Percentiles rank a stretch among this genome's conserved stretches.
These are phyloP conservation scores for Phytophthora sojae DNA, from an alignment of 352 stramenopile genomes.

Conservation along the genomic window DNA sequence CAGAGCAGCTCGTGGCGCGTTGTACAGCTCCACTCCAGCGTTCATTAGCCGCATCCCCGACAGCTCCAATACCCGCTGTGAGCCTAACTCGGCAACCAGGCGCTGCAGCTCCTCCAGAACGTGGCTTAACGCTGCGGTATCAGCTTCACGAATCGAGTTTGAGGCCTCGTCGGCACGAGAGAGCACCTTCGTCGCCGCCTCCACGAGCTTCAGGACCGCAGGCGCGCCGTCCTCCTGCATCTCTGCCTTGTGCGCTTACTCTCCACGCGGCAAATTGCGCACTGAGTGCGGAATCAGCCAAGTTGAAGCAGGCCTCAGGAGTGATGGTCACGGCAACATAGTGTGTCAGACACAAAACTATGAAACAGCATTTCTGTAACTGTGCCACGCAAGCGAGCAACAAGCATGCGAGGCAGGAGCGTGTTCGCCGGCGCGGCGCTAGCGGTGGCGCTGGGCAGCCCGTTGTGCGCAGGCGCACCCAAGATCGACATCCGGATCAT, in stretches of 20 bases:
- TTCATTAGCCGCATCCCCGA: slow-evolving; percentile 57
- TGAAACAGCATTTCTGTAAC: slow-evolving; percentile 19
- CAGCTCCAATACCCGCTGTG: slow-evolving; percentile 41
- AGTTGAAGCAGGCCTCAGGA: too few relatives aligned
- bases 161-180: slow-evolving; percentile 8
- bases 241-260: slow-evolving; percentile 4
- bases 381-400: slow-evolving; percentile 12
- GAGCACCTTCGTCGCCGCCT: slow-evolving; percentile 31
- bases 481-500: slow-evolving; percentile 76
- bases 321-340: too few relatives aligned
- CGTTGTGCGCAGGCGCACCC: slow-evolving; percentile 46
- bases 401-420: slow-evolving; percentile 30
- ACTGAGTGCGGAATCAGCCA: slow-evolving; percentile 12
- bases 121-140: slow-evolving; percentile 18
- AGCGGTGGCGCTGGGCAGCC: slow-evolving; percentile 29
- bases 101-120: slow-evolving; percentile 43
- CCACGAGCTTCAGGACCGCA: slow-evolving; percentile 29
- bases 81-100: slow-evolving; percentile 24
- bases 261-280: slow-evolving; percentile 20
- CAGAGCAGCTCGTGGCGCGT: slow-evolving; percentile 55
- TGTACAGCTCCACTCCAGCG: slow-evolving; percentile 73
- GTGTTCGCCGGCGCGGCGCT: slow-evolving; percentile 22
- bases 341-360: neutral
- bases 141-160: neutral
- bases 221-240: slow-evolving; percentile 23